Evolutionary conservation across 2,329 filamentous ascomycete species (phyloP).

Genomic region (Penicillium polonicum): DNA sequence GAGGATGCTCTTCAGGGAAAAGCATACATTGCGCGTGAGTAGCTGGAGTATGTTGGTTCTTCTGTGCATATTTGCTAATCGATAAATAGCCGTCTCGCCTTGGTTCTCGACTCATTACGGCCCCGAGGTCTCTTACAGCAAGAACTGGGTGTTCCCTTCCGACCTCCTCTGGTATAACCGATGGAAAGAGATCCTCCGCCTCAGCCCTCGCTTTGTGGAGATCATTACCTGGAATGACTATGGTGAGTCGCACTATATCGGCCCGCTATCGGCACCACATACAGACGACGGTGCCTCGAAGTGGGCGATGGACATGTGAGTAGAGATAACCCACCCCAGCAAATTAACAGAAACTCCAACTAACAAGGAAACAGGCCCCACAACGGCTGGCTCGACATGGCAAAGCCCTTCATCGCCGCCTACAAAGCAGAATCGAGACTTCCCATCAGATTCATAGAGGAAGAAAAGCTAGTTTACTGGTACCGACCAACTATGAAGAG

Average conservation of each 20-base stretch:
- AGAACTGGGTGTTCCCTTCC: slow-evolving; percentile 54
- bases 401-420: slow-evolving; percentile 54
- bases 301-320: slow-evolving; percentile 52
- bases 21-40: slow-evolving; percentile 51
- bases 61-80: background rate
- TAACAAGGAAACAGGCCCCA: slow-evolving; percentile 44
- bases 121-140: slow-evolving; percentile 45
- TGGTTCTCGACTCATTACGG: slow-evolving; percentile 56
- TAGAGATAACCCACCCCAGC: background rate
- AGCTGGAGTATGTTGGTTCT: background rate
- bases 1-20: slow-evolving; percentile 38
- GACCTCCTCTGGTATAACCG: slow-evolving; percentile 48
- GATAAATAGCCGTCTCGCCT: slow-evolving; percentile 40
- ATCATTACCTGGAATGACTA: slow-evolving; percentile 54
- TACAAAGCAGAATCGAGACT: slow-evolving; percentile 49
- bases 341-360: background rate
- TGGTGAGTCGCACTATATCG: slow-evolving; percentile 57
- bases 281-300: slow-evolving; percentile 46
- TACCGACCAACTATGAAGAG: slow-evolving; percentile 52
- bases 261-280: slow-evolving; percentile 46
- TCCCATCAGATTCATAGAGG: slow-evolving; percentile 40
- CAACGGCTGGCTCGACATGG: slow-evolving; percentile 54
- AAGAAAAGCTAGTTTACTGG: slow-evolving; percentile 57
- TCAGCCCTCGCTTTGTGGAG: slow-evolving; percentile 51
- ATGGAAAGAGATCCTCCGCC: slow-evolving; percentile 43